Evolutionary conservation across 208 protist species (phyloP).

Genomic region (Crithidia thermophila): DNA sequence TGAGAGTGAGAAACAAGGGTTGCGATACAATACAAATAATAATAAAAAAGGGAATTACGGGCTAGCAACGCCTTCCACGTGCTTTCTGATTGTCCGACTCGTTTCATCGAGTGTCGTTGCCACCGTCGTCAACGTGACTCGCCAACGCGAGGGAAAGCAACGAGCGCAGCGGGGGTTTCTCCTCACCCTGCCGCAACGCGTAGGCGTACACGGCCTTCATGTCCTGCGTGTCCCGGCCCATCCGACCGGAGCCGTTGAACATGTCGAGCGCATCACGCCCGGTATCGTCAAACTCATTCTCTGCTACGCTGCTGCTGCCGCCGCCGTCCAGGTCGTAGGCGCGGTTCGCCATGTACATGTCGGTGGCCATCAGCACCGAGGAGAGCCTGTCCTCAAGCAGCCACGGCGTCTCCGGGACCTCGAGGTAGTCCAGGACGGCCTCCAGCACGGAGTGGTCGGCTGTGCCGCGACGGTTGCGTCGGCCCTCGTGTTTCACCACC

Average conservation of each 20-base stretch:
- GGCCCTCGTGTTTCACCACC: conserved; percentile 16
- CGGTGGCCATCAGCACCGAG: conserved; percentile 6
- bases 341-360: conserved; percentile 20
- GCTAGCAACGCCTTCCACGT: too few species aligned
- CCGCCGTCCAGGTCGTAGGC: not conserved
- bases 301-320: not conserved
- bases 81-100: too few species aligned
- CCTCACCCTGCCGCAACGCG: not conserved
- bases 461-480: not conserved
- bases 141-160: conserved; percentile 9
- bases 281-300: not conserved
- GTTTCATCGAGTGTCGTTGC: too few species aligned
- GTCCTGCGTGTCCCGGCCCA: conserved; percentile 1
- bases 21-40: too few species aligned
- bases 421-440: conserved; percentile 10
- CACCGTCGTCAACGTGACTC: conserved; percentile 1
- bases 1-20: too few species aligned
- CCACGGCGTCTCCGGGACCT: conserved; percentile 22
- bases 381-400: conserved; percentile 18
- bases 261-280: not conserved
- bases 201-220: conserved; percentile 18
- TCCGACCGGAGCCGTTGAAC: not conserved
- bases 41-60: too few species aligned
- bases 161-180: conserved; percentile 12
- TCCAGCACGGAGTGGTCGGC: not conserved